Evolutionary conservation across 1,284 basidiomycete genomes (phyloP), one percentile per base, ranked within the genome.

Genomic region (Trichosporon faecale): DNA sequence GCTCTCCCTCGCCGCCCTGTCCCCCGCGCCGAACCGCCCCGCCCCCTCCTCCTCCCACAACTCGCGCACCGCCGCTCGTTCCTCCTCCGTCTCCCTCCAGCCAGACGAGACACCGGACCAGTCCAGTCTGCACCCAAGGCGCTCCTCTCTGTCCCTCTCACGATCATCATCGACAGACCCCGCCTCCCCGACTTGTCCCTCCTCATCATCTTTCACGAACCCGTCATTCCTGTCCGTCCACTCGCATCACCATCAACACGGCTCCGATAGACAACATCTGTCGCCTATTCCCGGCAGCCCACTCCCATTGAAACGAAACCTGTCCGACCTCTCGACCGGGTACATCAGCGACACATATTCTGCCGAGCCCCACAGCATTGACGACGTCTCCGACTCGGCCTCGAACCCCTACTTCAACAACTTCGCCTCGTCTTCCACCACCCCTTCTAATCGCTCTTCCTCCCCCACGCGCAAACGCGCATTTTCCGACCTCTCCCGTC

Each of bases 401-500:
- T 31, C 27, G 4, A 23, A 29, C 27, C 57, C 57, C 27, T 31
- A 31, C 27, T 23, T 33, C 27, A 18, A 18, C 16, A 23, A 8
- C 57, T 31, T 31, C n/a, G 14, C 52, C 52, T 57, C 14, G 33
- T 14, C 23, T 57, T 33, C 29, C 21, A 31, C 29, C 21, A 31
- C 18, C 33, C 8, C 25, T 14, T 35, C 16, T 4, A n/a, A 23
- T 14, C 23, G 27, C 18, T 31, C 18, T 11, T 25, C 23, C 21
- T 25, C 35, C 57, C 57, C 57, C 27, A 25, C 57, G 57, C 57
- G 57, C 57, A 21, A 61, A 61, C 57, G 57, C 57, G 57, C 57
- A 61, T 61, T 61, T 18, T 33, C 25, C 23, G 40, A 57, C 49
- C n/a, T 35, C 40, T 23, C 27, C 57, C 57, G 57, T 27, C 57